These are phyloP conservation scores for Leishmania turanica DNA, from an alignment of 208 protist genomes.

Conservation along the genomic window DNA sequence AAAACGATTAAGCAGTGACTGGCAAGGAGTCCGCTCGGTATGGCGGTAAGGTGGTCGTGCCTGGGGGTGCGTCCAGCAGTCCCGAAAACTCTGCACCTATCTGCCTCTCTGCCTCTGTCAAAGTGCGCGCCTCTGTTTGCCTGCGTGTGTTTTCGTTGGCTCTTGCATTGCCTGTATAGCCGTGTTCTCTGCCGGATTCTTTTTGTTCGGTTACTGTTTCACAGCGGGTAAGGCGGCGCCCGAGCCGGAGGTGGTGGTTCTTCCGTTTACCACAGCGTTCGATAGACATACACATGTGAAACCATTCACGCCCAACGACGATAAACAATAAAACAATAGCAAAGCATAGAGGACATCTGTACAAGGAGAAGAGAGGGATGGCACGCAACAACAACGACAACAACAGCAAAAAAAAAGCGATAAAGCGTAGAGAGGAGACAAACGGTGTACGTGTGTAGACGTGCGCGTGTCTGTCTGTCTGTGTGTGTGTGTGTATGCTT, in stretches of 20 bases:
- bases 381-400: background rate
- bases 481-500: background rate
- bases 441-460: background rate
- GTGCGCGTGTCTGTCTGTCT: background rate
- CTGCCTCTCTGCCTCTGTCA: background rate
- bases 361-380: too few relatives aligned
- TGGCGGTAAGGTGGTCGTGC: background rate
- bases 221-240: background rate
- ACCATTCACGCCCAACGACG: too few relatives aligned
- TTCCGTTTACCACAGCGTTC: background rate
- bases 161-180: background rate
- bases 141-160: background rate
- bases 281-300: background rate
- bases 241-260: background rate
- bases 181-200: background rate
- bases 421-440: background rate
- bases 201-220: background rate
- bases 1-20: background rate
- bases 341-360: background rate
- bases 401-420: background rate
- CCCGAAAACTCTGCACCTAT: background rate
- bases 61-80: background rate
- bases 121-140: background rate
- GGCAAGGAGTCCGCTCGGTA: background rate
- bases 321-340: background rate